Percentiles rank a stretch among this genome's conserved stretches.
These are phyloP conservation scores for Prunus salicina DNA, from an alignment of 306 rosid species.

Conservation along the genomic window DNA sequence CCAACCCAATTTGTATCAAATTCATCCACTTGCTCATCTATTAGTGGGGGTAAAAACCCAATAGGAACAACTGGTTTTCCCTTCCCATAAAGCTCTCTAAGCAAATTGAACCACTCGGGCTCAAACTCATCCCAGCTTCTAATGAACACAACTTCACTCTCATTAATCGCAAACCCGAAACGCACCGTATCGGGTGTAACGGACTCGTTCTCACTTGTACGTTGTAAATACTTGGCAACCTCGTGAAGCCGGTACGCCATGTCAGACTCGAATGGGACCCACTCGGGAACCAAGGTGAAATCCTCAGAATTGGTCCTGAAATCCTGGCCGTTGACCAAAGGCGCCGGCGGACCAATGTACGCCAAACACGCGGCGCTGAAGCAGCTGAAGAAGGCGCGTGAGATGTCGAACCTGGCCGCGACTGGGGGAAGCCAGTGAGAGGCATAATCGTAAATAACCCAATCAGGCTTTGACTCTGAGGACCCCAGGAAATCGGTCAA, in stretches of 20 bases:
- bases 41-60: conserved; percentile 30
- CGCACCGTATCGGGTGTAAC: conserved; percentile 30
- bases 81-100: conserved; percentile 21
- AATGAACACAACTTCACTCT: conserved; percentile 32
- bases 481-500: conserved; percentile 14
- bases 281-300: conserved; percentile 31
- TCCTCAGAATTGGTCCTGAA: conserved; percentile 29
- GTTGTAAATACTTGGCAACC: conserved; percentile 18
- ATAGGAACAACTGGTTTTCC: conserved; percentile 32
- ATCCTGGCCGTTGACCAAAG: conserved; percentile 17
- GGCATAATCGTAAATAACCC: conserved; percentile 52
- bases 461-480: conserved; percentile 23
- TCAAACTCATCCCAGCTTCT: conserved; percentile 38
- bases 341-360: conserved; percentile 24
- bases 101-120: conserved; percentile 39
- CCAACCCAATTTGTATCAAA: conserved; percentile 4
- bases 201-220: background rate
- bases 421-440: conserved; percentile 49
- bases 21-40: background rate
- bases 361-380: conserved; percentile 36
- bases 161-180: conserved; percentile 20
- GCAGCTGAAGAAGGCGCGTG: conserved; percentile 34
- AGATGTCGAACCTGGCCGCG: conserved; percentile 28
- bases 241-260: conserved; percentile 27
- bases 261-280: conserved; percentile 31